Percentiles rank a stretch among this genome's conserved stretches.
These are phyloP conservation scores for Tolypocladium paradoxum DNA, from an alignment of 2,329 filamentous ascomycete species.

Conservation along the genomic window DNA sequence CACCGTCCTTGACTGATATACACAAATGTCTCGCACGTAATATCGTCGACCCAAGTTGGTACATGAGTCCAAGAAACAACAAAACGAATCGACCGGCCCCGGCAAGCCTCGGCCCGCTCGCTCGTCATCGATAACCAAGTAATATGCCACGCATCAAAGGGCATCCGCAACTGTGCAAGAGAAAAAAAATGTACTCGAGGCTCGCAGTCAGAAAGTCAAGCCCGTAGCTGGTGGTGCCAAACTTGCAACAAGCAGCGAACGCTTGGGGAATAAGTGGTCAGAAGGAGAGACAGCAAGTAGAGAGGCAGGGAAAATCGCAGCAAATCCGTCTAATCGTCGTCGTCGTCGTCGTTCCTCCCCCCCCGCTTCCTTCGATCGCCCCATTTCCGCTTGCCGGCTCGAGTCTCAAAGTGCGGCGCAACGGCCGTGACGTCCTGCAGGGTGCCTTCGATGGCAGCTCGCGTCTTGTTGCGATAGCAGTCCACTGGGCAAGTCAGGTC, in stretches of 20 bases:
- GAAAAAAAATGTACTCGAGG: background rate
- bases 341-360: slow-evolving; percentile 19
- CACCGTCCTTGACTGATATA: background rate
- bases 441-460: slow-evolving; percentile 65
- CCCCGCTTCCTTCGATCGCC: slow-evolving; percentile 41
- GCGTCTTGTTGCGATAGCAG: slow-evolving; percentile 86
- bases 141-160: background rate
- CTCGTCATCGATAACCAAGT: background rate
- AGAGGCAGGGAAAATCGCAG: background rate
- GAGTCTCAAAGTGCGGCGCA: slow-evolving; percentile 80
- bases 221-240: background rate
- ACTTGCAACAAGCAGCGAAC: background rate
- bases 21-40: background rate
- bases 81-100: background rate
- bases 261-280: background rate
- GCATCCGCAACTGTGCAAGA: background rate
- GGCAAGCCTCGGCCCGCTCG: background rate
- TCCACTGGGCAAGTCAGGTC: slow-evolving; percentile 52
- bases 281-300: background rate
- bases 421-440: slow-evolving; percentile 65
- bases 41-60: background rate
- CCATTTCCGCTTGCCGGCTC: slow-evolving; percentile 73
- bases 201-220: background rate
- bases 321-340: slow-evolving; percentile 11
- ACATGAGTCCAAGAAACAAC: background rate